A percentile compares a stretch with the other conserved stretches of the same genome.
Evolutionary conservation across 139 green algal species (phyloP).

Genomic region (Asterochloris sp.): DNA sequence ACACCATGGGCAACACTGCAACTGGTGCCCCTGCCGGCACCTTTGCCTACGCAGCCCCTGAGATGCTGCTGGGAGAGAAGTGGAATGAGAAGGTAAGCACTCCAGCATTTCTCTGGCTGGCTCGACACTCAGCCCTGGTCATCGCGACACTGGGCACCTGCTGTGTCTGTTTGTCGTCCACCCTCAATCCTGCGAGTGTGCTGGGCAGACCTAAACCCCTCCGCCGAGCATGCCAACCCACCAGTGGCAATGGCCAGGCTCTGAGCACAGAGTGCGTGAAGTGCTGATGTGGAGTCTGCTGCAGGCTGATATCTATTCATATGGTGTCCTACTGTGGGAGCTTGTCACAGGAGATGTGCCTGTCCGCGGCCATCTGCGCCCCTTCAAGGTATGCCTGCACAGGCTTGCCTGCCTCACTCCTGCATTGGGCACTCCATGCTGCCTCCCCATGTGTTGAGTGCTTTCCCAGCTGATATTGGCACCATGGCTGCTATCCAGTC

Average conservation of each 20-base stretch:
- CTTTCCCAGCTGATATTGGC: neutral
- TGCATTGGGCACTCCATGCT: neutral
- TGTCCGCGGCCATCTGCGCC: conserved; percentile 18
- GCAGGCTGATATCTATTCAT: conserved; percentile 18
- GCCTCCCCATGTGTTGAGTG: neutral
- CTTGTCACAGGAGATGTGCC: conserved; percentile 18
- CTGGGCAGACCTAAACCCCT: neutral
- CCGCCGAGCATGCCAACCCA: neutral
- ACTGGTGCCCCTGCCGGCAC: conserved; percentile 13
- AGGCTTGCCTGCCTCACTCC: neutral
- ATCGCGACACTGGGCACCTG: neutral
- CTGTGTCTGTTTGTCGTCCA: conserved; percentile 39
- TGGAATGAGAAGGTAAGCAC: conserved; percentile 11
- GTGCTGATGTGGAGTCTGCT: neutral
- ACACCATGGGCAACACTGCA: conserved; percentile 14
- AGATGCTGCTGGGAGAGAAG: conserved; percentile 19
- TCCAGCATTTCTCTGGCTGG: too few species aligned
- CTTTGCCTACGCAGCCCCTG: conserved; percentile 12
- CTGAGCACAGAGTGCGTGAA: neutral
- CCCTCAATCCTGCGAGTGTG: neutral
- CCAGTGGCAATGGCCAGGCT: neutral
- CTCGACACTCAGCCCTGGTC: neutral
- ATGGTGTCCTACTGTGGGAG: conserved; percentile 22
- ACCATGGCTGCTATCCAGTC: neutral
- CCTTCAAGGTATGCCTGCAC: conserved; percentile 6